Evolutionary conservation across 495 filamentous ascomycete genomes (phyloP), one percentile per base, ranked within the genome.

Genomic region (Aspergillus asperescens): DNA sequence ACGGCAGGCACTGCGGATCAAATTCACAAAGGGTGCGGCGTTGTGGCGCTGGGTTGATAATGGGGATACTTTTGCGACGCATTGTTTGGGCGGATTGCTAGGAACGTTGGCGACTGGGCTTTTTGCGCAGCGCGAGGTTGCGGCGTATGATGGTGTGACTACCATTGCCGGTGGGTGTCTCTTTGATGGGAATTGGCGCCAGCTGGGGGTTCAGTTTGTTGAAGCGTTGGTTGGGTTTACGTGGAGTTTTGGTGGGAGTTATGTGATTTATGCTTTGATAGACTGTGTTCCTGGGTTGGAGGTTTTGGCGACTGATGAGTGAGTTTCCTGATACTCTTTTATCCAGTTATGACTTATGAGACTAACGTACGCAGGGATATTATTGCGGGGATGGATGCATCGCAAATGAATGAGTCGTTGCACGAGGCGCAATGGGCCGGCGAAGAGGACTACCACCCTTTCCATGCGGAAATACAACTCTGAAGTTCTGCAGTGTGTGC

Each of bases 181-280:
- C 20, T 69, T 81, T 51, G 76, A 81, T 47, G 74, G 77, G 15
- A 76, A 78, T 59, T 74, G 74, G 51, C 59, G 73, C 29, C 80
- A 81, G 59, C 63, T 81, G n/a, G 74, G 71, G 7, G 64, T 75
- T 27, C 78, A 81, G 65, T 59, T 81, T 23, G 58, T 70, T 2
- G 72, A 75, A 54, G 71, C 71, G 7, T 18, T 67, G 28, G 59
- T 73, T 40, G 69, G 69, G 19, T 73, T 73, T 56, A 52, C 61
- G 5, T 72, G 69, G 69, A 59, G 56, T 5, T 73, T 74, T 41
- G 52, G 31, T n/a, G 62, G 60, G 1, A 63, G 56, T 38, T 69
- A 69, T 52, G 29, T 55, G 3, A 19, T 69, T 9, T 65, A 59
- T 61, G 62, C 62, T 3, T 24, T 63, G 32, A 48, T 69, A 5